Evolutionary conservation across 2,329 filamentous ascomycete species (phyloP).

Genomic region (Coniochaeta prunicola): DNA sequence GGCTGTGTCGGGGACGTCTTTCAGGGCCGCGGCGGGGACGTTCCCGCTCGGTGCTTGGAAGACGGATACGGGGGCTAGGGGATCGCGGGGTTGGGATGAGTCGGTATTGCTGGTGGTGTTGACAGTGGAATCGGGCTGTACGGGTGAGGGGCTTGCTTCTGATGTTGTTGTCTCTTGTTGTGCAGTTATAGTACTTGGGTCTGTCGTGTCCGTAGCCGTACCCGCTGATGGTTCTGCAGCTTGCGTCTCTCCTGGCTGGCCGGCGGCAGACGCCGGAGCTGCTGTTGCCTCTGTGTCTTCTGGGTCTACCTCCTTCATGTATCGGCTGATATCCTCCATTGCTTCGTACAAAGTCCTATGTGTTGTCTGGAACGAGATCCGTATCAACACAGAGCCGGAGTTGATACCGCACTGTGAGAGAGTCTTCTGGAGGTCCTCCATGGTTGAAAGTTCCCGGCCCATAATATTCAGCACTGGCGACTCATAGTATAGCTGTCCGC

Average conservation of each 20-base stretch:
- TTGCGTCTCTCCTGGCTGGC: slow-evolving; percentile 4
- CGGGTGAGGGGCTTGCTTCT: background rate
- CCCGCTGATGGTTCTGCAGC: background rate
- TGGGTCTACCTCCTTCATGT: slow-evolving; percentile 52
- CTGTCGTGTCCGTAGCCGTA: background rate
- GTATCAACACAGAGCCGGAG: slow-evolving; percentile 71
- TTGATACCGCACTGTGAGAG: slow-evolving; percentile 82
- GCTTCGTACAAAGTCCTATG: slow-evolving; percentile 77
- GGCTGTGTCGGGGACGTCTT: slow-evolving; percentile 61
- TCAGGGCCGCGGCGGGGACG: slow-evolving; percentile 68
- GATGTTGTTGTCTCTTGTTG: background rate
- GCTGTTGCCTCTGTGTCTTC: slow-evolving; percentile 8
- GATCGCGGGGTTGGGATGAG: slow-evolving; percentile 16
- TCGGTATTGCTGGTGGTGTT: background rate
- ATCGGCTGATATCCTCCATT: slow-evolving; percentile 70
- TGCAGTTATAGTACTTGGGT: background rate
- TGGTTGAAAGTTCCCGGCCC: slow-evolving; percentile 68
- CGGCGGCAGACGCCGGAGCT: slow-evolving; percentile 7
- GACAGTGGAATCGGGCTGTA: background rate
- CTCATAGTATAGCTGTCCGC: slow-evolving; percentile 82
- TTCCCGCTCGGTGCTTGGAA: slow-evolving; percentile 70
- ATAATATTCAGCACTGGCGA: slow-evolving; percentile 78
- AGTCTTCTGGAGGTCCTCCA: slow-evolving; percentile 82
- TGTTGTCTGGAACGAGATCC: slow-evolving; percentile 69
- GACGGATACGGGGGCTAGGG: slow-evolving; percentile 54